Base-by-base conservation (phyloP, 257 asterid genomes). In the Cordia subcordata region DNA sequence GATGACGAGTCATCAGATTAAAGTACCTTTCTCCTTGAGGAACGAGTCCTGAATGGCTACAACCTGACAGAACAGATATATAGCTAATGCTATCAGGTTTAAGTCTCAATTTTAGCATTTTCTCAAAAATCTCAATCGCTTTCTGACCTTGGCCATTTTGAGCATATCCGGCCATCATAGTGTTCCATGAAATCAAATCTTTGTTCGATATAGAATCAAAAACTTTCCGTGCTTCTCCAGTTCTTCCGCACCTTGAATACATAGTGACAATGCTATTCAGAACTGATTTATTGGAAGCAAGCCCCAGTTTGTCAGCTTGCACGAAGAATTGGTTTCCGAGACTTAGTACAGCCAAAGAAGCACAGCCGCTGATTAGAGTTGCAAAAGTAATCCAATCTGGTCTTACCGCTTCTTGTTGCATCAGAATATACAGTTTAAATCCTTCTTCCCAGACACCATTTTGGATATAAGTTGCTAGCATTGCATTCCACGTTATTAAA, bases 191-290 rank as follows among this genome's bases (percentile, higher is more conserved):
- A 33, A 71, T 61, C 15, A 49, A 16, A 53, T 71, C 63, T 42
- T 51, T 65, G 9, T 38, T 49, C 18, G 47, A 49, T 45, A 65
- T 71, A 27, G 64, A 68, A 38, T 60, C 57, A 54, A 71, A 71
- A 45, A 65, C 20, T 17, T 13, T 11, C 44, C 61, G 35, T 4
- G 72, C 56, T n/a, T 64, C 55, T 17, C 40, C 53, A 37, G 63
- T 63, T 55, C 57, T 51, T 27, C 76, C 76, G 13, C 76, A 65
- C 51, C 68, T 65, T 38, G 72, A 63, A 56, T 71, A 71, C 76
- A 71, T 46, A 40, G 68, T 68, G 13, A 71, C 60, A 39, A 65
- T 47, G 54, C 72, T 65, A 17, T 60, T 71, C 13, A 51, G 40
- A 40, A 65, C 64, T 33, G 60, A 52, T 53, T 23, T 60, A 55